phyloP scores from a whole-genome alignment of 2,329 filamentous ascomycete species.

The Botrytis elliptica region DNA sequence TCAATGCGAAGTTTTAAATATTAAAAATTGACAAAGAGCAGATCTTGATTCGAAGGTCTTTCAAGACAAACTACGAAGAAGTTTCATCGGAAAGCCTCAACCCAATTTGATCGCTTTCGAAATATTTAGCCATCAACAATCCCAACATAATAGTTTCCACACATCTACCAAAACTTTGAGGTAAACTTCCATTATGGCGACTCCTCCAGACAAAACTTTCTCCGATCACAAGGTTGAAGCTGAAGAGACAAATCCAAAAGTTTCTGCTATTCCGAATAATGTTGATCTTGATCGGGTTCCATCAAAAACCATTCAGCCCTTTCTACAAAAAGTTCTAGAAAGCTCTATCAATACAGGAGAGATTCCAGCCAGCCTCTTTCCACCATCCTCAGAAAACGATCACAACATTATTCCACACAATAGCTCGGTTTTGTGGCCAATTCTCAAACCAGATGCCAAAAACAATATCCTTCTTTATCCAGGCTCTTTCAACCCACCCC shows the following conservation, averaged over 20 bases:
- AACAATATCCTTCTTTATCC: background rate
- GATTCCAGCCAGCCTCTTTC: background rate
- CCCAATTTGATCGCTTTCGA: too few species aligned
- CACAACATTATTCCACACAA: too few species aligned
- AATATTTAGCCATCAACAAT: background rate
- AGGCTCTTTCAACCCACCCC: constrained; percentile 9
- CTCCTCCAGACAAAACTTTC: accelerated
- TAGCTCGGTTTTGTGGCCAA: background rate
- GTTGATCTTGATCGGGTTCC: background rate
- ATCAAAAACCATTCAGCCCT: background rate
- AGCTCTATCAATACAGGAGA: background rate
- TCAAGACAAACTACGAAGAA: background rate
- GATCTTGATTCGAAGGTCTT: background rate
- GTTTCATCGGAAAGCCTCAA: accelerated
- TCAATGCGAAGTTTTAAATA: background rate
- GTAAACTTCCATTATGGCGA: background rate
- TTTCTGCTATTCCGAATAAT: too few species aligned
- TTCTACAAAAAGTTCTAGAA: background rate
- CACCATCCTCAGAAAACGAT: too few species aligned
- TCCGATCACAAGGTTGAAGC: too few species aligned
- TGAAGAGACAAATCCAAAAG: background rate
- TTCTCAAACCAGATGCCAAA: background rate
- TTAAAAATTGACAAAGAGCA: background rate
- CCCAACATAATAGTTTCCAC: background rate
- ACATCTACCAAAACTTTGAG: too few species aligned